A percentile compares a stretch with the other conserved stretches of the same genome.
Conservation (phyloP, 768 basidiomycete species). For the Suillus subalutaceus region DNA sequence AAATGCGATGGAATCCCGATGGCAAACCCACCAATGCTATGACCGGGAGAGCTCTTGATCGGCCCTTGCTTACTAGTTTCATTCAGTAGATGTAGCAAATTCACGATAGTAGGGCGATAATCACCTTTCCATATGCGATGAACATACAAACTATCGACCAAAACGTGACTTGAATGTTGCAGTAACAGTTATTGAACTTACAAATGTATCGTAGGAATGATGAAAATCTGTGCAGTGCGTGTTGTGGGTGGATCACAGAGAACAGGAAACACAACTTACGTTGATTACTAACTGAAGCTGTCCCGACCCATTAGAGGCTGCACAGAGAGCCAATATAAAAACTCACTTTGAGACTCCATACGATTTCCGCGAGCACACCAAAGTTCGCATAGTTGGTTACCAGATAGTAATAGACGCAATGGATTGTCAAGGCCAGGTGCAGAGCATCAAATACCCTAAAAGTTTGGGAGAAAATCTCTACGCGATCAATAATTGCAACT, state of each 20-base stretch:
- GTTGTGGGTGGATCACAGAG: not conserved
- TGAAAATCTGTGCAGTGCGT: not conserved
- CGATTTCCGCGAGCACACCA: slow-evolving; percentile 27
- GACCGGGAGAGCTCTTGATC: not conserved
- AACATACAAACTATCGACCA: not conserved
- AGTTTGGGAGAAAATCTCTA: not conserved
- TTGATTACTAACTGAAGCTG: not conserved
- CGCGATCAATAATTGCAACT: not conserved
- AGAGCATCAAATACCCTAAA: slow-evolving; percentile 39
- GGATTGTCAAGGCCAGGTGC: slow-evolving; percentile 38
- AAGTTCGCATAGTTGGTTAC: slow-evolving; percentile 38
- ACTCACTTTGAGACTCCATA: slow-evolving; percentile 26
- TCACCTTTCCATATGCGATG: slow-evolving; percentile 1
- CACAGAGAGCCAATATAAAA: not conserved
- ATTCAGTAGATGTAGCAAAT: too few species aligned
- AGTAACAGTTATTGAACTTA: not conserved
- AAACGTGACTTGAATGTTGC: not conserved
- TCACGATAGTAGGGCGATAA: not conserved
- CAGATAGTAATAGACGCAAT: slow-evolving; percentile 40
- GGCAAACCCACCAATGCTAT: not conserved
- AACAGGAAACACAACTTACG: not conserved
- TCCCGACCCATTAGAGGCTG: not conserved
- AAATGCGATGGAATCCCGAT: not conserved
- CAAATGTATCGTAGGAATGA: not conserved
- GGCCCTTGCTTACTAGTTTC: not conserved